Base-by-base conservation (phyloP, 495 filamentous ascomycete genomes). In the Daldinia decipiens region DNA sequence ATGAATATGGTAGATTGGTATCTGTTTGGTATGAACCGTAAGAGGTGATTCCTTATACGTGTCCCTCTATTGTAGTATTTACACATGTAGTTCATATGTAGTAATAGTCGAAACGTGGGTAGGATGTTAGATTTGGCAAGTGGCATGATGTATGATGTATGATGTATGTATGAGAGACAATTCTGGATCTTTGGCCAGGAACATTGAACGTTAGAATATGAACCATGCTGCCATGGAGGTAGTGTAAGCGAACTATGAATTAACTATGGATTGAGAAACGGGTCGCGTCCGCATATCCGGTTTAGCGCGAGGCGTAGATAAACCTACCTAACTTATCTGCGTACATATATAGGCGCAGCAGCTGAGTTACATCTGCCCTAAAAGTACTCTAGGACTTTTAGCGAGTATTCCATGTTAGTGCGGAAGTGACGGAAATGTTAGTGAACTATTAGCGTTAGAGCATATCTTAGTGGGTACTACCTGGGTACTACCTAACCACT, bases 311-410 rank as follows among this genome's bases (percentile, higher is more conserved):
- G 75, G 75, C 75, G 70, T 59, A 62, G 67, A 15, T n/a, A 19
- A 24, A 24, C 21, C 11, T 6, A 4, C 7, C n/a, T n/a, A n/a
- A n/a, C n/a, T n/a, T n/a, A n/a, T n/a, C n/a, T n/a, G n/a, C n/a
- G n/a, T n/a, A n/a, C n/a, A n/a, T n/a, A n/a, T n/a, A 24, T 69
- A 59, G 74, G 75, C 73, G 73, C 73, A 75, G 73, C 59, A 13
- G 43, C 19, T 59, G 62, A 63, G 70, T 77, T 54, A 54, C 62
- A 70, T 73, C 58, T 67, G 75, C 40, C 59, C 73, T 62, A 62
- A 53, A 60, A 13, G 70, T 61, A 65, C 47, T 15, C 39, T 77
- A 77, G 75, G 75, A 77, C 73, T 77, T 77, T 74, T 55, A 26
- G 53, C 38, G 62, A 19, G 75, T 77, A 51, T 15, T 54, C 19